Evolutionary conservation across 768 basidiomycete species (phyloP), one percentile per base, ranked within the genome.

Genomic region (Hericium alpestre): DNA sequence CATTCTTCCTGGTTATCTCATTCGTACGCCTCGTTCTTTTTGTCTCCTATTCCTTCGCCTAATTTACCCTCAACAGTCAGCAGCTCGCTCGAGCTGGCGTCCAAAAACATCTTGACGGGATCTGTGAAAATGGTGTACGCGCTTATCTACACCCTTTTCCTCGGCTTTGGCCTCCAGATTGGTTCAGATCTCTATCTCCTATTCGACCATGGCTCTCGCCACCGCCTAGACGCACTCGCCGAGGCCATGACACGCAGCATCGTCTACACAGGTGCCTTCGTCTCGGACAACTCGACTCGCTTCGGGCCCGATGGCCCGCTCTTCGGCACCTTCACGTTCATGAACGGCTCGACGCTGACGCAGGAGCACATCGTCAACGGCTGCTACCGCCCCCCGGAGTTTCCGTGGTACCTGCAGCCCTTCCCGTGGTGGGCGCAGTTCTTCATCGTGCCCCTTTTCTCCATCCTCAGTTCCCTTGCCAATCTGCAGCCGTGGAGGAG

Each of bases 51-150:
- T 27, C 23, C 16, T 32, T 13, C 43, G 1, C 16, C 39, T 37
- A 23, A 38, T 55, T 62, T n/a, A 47, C 65, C 56, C 43, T n/a
- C 27, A 51, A 74, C 51, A 79, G 89, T 90, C 64, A 87, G 82
- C 62, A 87, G 87, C 63, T 87, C 88, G 20, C 76, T 90, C 56
- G 88, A 90, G 67, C 73, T 90, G 51, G 88, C 86, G 2, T 89
- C 88, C 0, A 89, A 87, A 67, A 89, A 90, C 58, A 87, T 90
- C 27, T 79, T 87, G 4, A 83, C 81, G 54, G 89, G 88, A 18
- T 84, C 85, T 61, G 86, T 90, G 55, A 87, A 87, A 69, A 86
- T 90, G 82, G 86, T 90, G 18, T 90, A 87, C 57, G 87, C 89
- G 22, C 72, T 91, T 58, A 87, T 91, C 27, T 90, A 89, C 60